phyloP scores from a whole-genome alignment of 768 basidiomycete genomes.

The Leucocoprinus leucothites region DNA sequence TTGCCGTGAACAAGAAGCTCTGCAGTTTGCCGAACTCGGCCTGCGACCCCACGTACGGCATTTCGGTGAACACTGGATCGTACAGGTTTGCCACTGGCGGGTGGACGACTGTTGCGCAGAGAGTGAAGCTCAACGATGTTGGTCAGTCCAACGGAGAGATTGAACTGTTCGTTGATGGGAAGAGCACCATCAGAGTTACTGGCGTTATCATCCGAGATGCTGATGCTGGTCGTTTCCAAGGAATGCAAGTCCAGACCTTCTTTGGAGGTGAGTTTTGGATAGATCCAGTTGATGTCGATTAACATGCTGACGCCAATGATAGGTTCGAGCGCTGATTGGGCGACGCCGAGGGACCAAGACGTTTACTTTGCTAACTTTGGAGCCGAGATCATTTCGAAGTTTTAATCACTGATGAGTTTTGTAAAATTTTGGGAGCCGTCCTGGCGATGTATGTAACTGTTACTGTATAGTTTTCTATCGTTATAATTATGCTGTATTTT shows the following conservation, averaged over 20 bases:
- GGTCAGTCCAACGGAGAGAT: slow-evolving; percentile 64
- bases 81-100: slow-evolving; percentile 54
- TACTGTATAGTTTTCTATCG: neutral
- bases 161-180: slow-evolving; percentile 55
- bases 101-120: slow-evolving; percentile 62
- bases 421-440: neutral
- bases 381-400: slow-evolving; percentile 35
- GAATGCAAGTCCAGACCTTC: slow-evolving; percentile 66
- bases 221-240: slow-evolving; percentile 45
- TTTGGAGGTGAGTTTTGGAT: slow-evolving; percentile 50
- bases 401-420: neutral
- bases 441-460: slow-evolving; percentile 1
- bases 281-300: neutral
- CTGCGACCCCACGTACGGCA: slow-evolving; percentile 40
- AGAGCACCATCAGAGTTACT: slow-evolving; percentile 48
- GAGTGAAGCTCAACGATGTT: slow-evolving; percentile 65
- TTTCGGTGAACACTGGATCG: slow-evolving; percentile 20
- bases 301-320: slow-evolving; percentile 1
- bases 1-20: slow-evolving; percentile 39
- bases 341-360: slow-evolving; percentile 54
- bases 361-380: slow-evolving; percentile 64
- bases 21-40: slow-evolving; percentile 40
- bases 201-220: slow-evolving; percentile 49
- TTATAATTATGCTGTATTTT: neutral
- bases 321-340: slow-evolving; percentile 48